phyloP scores from a whole-genome alignment of 2,329 filamentous ascomycete genomes.

The Microsporum ferrugineum region DNA sequence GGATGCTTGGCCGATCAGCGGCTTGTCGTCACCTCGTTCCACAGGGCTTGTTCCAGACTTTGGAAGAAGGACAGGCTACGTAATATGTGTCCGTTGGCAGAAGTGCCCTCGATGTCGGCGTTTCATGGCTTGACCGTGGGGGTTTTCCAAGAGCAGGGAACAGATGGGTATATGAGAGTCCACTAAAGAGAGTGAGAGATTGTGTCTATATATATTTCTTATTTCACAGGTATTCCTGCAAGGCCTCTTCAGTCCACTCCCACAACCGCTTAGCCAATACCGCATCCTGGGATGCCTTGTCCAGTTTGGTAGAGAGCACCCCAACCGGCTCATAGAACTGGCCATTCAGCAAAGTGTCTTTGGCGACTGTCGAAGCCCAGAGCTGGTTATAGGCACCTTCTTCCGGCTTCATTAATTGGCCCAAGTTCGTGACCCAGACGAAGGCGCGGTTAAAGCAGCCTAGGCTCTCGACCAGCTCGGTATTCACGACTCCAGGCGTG shows the following conservation, averaged over 20 bases:
- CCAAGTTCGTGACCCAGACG: conserved; percentile 15
- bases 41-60: background rate
- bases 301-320: conserved; percentile 2
- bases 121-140: background rate
- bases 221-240: background rate
- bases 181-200: no score
- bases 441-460: conserved; percentile 16
- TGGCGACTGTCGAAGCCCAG: conserved; percentile 28
- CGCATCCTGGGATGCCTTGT: conserved; percentile 21
- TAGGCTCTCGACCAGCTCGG: conserved; percentile 27
- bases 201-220: background rate
- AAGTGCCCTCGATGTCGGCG: background rate
- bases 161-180: background rate
- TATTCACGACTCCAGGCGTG: conserved; percentile 40
- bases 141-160: background rate
- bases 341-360: conserved; percentile 41
- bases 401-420: conserved; percentile 16
- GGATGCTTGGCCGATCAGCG: background rate
- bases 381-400: conserved; percentile 32
- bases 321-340: conserved; percentile 21
- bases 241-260: conserved; percentile 34
- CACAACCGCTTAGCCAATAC: conserved; percentile 28
- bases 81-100: background rate
- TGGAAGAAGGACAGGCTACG: background rate
- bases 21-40: background rate